Conservation (phyloP, 352 stramenopile species). For the Phytophthora fragariae region DNA sequence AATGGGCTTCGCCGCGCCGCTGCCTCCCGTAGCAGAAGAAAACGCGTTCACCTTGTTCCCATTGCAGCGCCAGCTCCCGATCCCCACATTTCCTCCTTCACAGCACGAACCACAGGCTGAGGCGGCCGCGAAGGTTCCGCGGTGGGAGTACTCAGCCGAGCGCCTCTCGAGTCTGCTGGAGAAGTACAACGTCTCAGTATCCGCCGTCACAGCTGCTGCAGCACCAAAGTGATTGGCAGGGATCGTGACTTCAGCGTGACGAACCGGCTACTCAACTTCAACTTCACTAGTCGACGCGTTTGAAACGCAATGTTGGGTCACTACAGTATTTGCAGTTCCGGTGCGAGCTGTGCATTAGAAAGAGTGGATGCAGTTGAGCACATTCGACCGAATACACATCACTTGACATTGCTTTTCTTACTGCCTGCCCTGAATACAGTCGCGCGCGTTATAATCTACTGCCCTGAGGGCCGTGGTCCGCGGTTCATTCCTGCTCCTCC, state of each 20-base stretch:
- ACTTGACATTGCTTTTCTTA: conserved; percentile 30
- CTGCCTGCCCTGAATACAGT: conserved; percentile 2
- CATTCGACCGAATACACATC: conserved; percentile 15
- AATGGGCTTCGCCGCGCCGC: conserved; percentile 12
- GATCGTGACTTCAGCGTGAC: conserved; percentile 6
- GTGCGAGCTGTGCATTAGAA: too few species aligned
- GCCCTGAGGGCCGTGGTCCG: neutral
- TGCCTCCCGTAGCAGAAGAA: conserved; percentile 40
- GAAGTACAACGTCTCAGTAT: conserved; percentile 76
- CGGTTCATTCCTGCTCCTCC: conserved; percentile 63
- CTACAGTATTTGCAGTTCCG: too few species aligned
- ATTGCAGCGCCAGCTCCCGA: conserved; percentile 37
- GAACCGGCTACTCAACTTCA: conserved; percentile 24
- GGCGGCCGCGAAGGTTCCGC: conserved; percentile 11
- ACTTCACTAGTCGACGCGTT: conserved; percentile 21
- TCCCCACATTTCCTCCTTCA: conserved; percentile 20
- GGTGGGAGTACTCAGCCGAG: conserved; percentile 67
- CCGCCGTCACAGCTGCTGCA: conserved; percentile 14
- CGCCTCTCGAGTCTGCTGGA: conserved; percentile 62
- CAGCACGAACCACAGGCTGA: conserved; percentile 11
- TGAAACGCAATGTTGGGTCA: conserved; percentile 5
- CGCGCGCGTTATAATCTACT: conserved; percentile 37
- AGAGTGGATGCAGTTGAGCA: too few species aligned
- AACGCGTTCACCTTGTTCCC: conserved; percentile 30
- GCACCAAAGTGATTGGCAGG: conserved; percentile 17